Conservation (phyloP, 2,329 filamentous ascomycete species). For the Graphiopsis chlorocephala region DNA sequence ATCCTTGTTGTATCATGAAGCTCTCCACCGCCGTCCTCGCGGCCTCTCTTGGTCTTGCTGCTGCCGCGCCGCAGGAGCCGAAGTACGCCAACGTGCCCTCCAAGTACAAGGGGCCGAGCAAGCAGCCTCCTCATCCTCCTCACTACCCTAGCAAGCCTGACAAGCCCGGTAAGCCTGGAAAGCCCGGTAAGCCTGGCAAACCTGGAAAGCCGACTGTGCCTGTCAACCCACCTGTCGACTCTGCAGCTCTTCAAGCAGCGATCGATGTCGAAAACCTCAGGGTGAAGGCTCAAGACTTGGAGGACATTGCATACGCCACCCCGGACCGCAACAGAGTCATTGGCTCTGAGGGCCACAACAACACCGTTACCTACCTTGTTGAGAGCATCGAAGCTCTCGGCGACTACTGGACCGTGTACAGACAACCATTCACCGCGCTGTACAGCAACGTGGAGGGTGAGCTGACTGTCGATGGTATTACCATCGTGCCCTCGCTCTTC, state of each 20-base stretch:
- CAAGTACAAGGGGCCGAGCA: neutral
- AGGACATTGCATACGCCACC: slow-evolving; percentile 39
- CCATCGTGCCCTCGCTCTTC: slow-evolving; percentile 59
- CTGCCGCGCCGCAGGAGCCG: neutral
- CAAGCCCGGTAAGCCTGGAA: neutral
- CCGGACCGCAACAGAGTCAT: slow-evolving; percentile 38
- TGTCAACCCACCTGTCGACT: slow-evolving; percentile 33
- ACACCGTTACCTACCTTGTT: slow-evolving; percentile 40
- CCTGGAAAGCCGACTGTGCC: neutral
- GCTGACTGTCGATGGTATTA: slow-evolving; percentile 56
- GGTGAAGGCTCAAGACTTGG: slow-evolving; percentile 31
- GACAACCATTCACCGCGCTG: slow-evolving; percentile 40
- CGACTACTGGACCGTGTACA: slow-evolving; percentile 60
- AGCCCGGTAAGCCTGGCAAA: neutral
- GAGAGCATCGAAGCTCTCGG: slow-evolving; percentile 44
- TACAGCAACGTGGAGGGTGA: slow-evolving; percentile 35
- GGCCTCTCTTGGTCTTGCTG: slow-evolving; percentile 9
- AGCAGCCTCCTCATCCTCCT: slow-evolving; percentile 10
- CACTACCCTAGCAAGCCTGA: neutral
- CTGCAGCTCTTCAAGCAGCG: slow-evolving; percentile 14
- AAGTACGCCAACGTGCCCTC: neutral
- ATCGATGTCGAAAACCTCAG: slow-evolving; percentile 18
- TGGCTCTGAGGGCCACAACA: slow-evolving; percentile 38
- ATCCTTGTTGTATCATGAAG: slow-evolving; percentile 1
- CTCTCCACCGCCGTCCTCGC: slow-evolving; percentile 7